Conservation (phyloP, 768 basidiomycete genomes). For the Chlorophyllum brunneum region DNA sequence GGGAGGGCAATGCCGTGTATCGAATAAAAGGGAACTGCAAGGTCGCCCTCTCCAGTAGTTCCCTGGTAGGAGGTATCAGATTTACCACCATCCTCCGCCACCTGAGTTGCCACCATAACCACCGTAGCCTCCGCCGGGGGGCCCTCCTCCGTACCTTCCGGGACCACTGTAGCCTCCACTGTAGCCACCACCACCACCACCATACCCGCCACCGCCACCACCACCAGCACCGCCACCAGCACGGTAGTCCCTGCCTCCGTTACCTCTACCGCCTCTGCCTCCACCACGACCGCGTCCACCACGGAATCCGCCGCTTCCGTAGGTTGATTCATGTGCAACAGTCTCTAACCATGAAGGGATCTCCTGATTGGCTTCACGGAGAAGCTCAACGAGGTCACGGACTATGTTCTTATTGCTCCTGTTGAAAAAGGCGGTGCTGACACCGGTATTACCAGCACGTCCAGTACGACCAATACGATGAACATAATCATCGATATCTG, state of each 20-base stretch:
- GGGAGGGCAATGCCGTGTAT: constrained; percentile 8
- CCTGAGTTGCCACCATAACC: constrained; percentile 16
- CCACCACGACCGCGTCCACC: constrained; percentile 61
- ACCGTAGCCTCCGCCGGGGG: constrained; percentile 22
- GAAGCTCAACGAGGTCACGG: constrained; percentile 86
- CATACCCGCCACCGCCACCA: constrained; percentile 27
- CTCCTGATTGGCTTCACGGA: constrained; percentile 95
- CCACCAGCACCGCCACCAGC: constrained; percentile 32
- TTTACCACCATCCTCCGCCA: constrained; percentile 46
- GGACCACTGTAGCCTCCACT: constrained; percentile 25
- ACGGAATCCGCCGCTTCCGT: constrained; percentile 54
- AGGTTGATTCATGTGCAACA: constrained; percentile 77
- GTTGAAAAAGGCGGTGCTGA: constrained; percentile 95
- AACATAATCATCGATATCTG: constrained; percentile 98
- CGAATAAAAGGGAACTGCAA: too few species aligned
- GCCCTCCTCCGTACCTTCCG: constrained; percentile 27
- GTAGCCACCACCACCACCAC: constrained; percentile 23
- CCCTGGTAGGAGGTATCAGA: constrained; percentile 3
- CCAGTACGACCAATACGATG: constrained; percentile 98
- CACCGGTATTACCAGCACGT: constrained; percentile 97
- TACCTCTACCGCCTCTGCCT: constrained; percentile 50
- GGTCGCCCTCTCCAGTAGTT: too few species aligned
- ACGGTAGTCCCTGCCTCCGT: constrained; percentile 46
- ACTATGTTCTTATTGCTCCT: constrained; percentile 91
- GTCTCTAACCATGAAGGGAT: constrained; percentile 89